Evolutionary conservation across 768 basidiomycete genomes (phyloP).

Genomic region (Hortiboletus flavorubellus): DNA sequence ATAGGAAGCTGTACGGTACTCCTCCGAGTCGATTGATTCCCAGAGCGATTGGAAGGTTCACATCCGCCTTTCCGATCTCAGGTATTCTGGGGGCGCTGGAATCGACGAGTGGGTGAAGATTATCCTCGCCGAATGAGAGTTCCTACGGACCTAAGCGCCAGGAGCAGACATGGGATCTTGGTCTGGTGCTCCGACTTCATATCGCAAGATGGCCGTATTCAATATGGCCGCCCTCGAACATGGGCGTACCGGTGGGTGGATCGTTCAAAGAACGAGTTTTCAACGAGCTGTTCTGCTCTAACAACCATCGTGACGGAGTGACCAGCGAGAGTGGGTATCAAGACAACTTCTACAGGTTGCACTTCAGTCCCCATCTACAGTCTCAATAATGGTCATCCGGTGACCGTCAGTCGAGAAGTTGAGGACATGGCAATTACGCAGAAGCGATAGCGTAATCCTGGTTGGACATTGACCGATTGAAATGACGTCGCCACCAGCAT

Average conservation of each 20-base stretch:
- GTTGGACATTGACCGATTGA: constrained; percentile 41
- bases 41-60: constrained; percentile 26
- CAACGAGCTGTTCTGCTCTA: constrained; percentile 28
- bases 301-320: constrained; percentile 9
- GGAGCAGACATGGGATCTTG: constrained; percentile 38
- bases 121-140: constrained; percentile 36
- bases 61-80: constrained; percentile 37
- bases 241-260: no score
- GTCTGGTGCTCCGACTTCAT: no score
- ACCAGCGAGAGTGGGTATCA: constrained; percentile 5
- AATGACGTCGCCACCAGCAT: constrained; percentile 37
- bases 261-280: no score
- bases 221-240: no score
- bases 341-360: no score
- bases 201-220: no score
- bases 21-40: not conserved
- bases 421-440: constrained; percentile 45
- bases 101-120: constrained; percentile 35
- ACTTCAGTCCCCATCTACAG: no score
- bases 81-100: constrained; percentile 38
- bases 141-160: constrained; percentile 10
- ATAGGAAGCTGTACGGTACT: not conserved
- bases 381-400: no score
- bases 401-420: no score
- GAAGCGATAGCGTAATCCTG: constrained; percentile 47